These are phyloP conservation scores for Russula foetens DNA, from an alignment of 768 basidiomycete genomes.

Conservation along the genomic window DNA sequence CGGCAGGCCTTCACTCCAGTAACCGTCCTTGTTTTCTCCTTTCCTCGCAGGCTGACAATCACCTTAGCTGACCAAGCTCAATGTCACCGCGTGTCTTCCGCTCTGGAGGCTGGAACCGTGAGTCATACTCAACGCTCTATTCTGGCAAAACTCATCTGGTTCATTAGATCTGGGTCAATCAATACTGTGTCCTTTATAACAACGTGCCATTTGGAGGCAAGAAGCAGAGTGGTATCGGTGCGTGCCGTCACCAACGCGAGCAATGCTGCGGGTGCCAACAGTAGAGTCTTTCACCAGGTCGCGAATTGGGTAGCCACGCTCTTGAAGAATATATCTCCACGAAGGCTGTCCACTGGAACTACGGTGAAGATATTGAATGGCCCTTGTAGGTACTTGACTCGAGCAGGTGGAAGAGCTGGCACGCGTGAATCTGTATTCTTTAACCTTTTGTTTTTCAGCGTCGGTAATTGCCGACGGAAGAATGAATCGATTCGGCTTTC, in stretches of 20 bases:
- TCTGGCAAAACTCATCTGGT: background rate
- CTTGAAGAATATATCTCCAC: slow-evolving; percentile 78
- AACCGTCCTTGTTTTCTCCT: slow-evolving; percentile 23
- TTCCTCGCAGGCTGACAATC: slow-evolving; percentile 15
- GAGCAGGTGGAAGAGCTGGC: background rate
- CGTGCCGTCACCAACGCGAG: slow-evolving; percentile 19
- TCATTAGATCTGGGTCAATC: slow-evolving; percentile 81
- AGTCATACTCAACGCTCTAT: slow-evolving; percentile 23
- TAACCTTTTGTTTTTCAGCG: background rate
- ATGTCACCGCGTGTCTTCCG: slow-evolving; percentile 81
- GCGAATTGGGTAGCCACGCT: slow-evolving; percentile 81
- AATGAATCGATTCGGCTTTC: no score
- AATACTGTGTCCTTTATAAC: slow-evolving; percentile 75
- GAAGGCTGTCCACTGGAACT: slow-evolving; percentile 84
- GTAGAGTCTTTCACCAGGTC: slow-evolving; percentile 38
- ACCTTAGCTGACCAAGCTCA: slow-evolving; percentile 67
- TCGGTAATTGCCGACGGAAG: no score
- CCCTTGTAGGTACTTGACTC: slow-evolving; percentile 40
- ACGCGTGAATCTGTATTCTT: background rate
- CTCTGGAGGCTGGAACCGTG: slow-evolving; percentile 85
- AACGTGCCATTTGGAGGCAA: slow-evolving; percentile 95
- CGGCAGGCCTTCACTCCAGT: slow-evolving; percentile 88
- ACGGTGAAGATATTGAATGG: slow-evolving; percentile 73
- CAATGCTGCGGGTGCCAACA: background rate
- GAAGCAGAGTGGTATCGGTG: slow-evolving; percentile 85